Evolutionary conservation across 768 basidiomycete species (phyloP), one percentile per base, ranked within the genome.

Genomic region (Kockovaella imperatae): DNA sequence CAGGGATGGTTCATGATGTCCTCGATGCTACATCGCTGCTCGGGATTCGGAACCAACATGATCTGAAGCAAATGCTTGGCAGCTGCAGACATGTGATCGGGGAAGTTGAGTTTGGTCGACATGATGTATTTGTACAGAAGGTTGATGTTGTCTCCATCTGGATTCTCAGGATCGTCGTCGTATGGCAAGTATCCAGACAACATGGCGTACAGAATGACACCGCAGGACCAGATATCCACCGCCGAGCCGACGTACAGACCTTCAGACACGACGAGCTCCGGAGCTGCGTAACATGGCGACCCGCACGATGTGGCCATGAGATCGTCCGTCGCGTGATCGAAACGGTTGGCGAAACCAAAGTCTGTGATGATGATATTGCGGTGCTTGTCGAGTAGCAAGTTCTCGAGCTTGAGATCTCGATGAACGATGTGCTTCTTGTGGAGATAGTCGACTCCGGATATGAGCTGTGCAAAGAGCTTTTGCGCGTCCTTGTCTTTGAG

Each of bases 361-460:
- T 97, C 95, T 49, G 95, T 96, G 75, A 99, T 95, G 75, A 99
- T 93, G 57, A 99, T 88, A 68, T 99, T 97, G 42, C 95, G 82
- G 67, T 96, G 82, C 53, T 91, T 85, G 75, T 99, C 95, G 49
- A 99, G 82, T 34, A 99, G 82, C 3, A 99, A 77, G 68, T 97
- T 99, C 75, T 97, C 93, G 56, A 99, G 83, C 74, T 99, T 99
- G 72, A 99, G 83, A 74, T 99, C 93, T 50, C 95, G 87, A 71
- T 99, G 95, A 40, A 97, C 93, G 53, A 99, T 96, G 76, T 95
- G 91, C 78, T 96, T 96, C 73, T 88, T 83, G 74, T 97, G 95
- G 49, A 96, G 88, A 74, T 99, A 99, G 83, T 87, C 88, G 26
- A 99, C 95, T 53, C 93, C 95, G 20, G 90, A 95, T 61, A 99